These are phyloP conservation scores for Neoarthrinium moseri DNA, from an alignment of 2,329 filamentous ascomycete genomes.

Conservation along the genomic window DNA sequence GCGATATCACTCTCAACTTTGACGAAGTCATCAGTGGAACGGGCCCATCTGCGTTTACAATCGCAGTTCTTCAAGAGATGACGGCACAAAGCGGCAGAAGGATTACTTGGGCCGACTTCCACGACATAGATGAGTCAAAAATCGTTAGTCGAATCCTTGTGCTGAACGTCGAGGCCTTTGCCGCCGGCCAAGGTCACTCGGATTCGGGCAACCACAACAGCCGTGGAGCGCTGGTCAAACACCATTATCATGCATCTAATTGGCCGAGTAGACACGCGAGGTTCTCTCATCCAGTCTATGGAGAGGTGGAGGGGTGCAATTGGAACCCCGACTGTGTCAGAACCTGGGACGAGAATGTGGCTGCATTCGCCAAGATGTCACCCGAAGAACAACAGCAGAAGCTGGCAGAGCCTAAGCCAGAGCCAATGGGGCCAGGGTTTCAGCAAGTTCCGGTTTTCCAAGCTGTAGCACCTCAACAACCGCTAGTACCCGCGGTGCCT, in stretches of 20 bases:
- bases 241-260: constrained; percentile 73
- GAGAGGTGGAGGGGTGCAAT: constrained; percentile 70
- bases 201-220: constrained; percentile 70
- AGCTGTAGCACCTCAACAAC: not conserved
- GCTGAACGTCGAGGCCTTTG: constrained; percentile 69
- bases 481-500: not conserved
- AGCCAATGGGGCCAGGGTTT: constrained; percentile 21
- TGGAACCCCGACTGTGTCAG: constrained; percentile 65
- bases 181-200: constrained; percentile 70
- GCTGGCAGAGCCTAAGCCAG: constrained; percentile 35
- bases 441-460: not conserved
- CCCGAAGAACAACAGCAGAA: constrained; percentile 56
- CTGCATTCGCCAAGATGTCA: constrained; percentile 56
- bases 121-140: constrained; percentile 64
- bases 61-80: constrained; percentile 65
- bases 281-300: constrained; percentile 66
- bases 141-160: constrained; percentile 64
- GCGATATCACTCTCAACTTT: constrained; percentile 65
- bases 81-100: constrained; percentile 39
- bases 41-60: constrained; percentile 68
- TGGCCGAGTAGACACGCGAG: constrained; percentile 68
- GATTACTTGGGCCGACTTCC: constrained; percentile 64
- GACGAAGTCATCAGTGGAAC: constrained; percentile 74
- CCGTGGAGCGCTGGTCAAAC: constrained; percentile 65
- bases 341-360: constrained; percentile 64